Conservation (phyloP, 352 stramenopile genomes). For the Globisporangium spinosum region DNA sequence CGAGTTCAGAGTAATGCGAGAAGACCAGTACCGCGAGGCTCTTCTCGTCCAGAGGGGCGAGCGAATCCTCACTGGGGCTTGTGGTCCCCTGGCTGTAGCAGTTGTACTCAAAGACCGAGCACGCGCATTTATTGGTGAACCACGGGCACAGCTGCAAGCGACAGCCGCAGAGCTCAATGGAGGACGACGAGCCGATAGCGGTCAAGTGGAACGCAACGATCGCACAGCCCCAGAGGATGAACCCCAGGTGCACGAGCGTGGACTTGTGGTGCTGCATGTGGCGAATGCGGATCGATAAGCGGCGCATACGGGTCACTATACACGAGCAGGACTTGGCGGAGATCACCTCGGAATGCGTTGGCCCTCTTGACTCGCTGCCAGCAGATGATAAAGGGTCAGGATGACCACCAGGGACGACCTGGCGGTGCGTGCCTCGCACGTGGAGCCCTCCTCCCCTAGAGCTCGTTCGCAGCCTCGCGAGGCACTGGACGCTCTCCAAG, state of each 20-base stretch:
- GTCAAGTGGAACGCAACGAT: constrained; percentile 6
- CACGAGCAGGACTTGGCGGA: neutral
- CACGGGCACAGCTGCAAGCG: constrained; percentile 10
- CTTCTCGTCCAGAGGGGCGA: constrained; percentile 15
- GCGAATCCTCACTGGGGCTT: constrained; percentile 3
- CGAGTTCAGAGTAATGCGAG: constrained; percentile 21
- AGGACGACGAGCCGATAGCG: neutral
- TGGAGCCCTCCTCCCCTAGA: neutral
- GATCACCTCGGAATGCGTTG: neutral
- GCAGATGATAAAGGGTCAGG: no score
- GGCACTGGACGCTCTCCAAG: constrained; percentile 16
- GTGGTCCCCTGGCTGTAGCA: constrained; percentile 2
- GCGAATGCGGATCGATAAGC: constrained; percentile 4
- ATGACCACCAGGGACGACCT: neutral
- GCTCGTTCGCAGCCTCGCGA: constrained; percentile 2
- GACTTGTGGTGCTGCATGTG: constrained; percentile 11
- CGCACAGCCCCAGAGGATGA: constrained; percentile 13
- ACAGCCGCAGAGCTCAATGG: constrained; percentile 12
- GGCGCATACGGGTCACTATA: neutral
- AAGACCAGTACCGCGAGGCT: constrained; percentile 21
- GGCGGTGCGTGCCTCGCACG: neutral
- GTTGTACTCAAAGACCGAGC: constrained; percentile 19
- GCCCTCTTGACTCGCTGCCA: neutral
- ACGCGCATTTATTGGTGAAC: constrained; percentile 19
- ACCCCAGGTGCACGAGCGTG: neutral